Evolutionary conservation across 331 rosid species (phyloP).

Genomic region (Cydonia oblonga): DNA sequence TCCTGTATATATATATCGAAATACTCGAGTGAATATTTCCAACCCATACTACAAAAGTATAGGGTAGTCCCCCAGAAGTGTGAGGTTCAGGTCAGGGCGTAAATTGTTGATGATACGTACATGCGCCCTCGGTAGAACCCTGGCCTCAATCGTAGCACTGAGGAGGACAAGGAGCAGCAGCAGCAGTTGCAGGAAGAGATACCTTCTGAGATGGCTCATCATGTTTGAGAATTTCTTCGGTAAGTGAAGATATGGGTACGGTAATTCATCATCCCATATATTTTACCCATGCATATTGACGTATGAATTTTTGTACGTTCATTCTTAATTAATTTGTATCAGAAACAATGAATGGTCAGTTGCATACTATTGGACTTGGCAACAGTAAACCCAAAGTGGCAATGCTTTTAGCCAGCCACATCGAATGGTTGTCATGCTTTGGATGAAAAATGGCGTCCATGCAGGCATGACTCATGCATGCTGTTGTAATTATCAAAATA

Average conservation of each 20-base stretch:
- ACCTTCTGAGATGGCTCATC: not conserved
- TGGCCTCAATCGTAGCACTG: not conserved
- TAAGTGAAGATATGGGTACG: not conserved
- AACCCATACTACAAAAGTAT: not conserved
- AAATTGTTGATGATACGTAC: not conserved
- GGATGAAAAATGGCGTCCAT: not conserved
- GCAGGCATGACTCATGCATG: not conserved
- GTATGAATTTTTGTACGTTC: too few species aligned
- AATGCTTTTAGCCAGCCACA: not conserved
- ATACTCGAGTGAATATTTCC: not conserved
- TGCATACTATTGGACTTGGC: not conserved
- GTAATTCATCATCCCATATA: not conserved
- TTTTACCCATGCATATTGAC: too few species aligned
- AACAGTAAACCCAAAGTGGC: not conserved
- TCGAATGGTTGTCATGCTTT: not conserved
- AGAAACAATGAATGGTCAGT: not conserved
- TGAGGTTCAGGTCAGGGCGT: not conserved
- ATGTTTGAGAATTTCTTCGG: not conserved
- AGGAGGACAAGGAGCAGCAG: not conserved
- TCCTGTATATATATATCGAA: not conserved
- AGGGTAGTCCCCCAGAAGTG: not conserved
- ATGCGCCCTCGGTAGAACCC: not conserved
- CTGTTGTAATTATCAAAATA: too few species aligned
- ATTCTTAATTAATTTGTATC: not conserved
- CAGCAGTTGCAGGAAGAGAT: not conserved